Percentiles rank a stretch among this genome's conserved stretches.
Evolutionary conservation across 768 basidiomycete genomes (phyloP).

Genomic region (Leccinum boreale): DNA sequence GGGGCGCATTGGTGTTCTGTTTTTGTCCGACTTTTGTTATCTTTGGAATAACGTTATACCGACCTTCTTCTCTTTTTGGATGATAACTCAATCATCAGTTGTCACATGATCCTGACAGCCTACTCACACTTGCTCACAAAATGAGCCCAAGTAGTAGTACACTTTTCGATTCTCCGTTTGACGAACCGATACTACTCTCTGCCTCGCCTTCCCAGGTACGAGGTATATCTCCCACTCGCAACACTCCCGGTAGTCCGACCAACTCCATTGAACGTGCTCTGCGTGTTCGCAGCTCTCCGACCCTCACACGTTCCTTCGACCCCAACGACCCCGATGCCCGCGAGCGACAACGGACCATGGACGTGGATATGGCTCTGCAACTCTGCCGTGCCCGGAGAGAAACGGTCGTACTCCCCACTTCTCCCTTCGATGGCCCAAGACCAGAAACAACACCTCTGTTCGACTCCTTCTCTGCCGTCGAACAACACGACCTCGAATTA

Average conservation of each 20-base stretch:
- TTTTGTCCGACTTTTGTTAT: too few species aligned
- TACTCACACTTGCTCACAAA: neutral
- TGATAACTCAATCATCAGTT: neutral
- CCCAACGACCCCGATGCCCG: constrained; percentile 69
- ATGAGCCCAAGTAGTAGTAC: constrained; percentile 20
- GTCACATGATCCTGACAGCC: neutral
- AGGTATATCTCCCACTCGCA: constrained; percentile 36
- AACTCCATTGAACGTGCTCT: constrained; percentile 39
- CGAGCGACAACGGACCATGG: constrained; percentile 91
- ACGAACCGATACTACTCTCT: constrained; percentile 32
- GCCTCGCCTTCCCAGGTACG: constrained; percentile 43
- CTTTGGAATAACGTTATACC: neutral
- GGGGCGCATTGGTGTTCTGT: neutral
- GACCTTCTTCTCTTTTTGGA: neutral
- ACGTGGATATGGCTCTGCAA: constrained; percentile 88
- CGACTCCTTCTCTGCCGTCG: constrained; percentile 44
- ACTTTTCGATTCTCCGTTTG: constrained; percentile 35
- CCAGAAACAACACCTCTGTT: constrained; percentile 34
- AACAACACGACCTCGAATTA: constrained; percentile 45
- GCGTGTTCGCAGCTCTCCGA: constrained; percentile 58
- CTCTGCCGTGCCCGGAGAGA: constrained; percentile 70
- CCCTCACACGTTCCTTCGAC: constrained; percentile 58
- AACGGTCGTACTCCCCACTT: constrained; percentile 42
- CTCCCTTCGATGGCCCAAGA: constrained; percentile 32
- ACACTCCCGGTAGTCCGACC: constrained; percentile 35